phyloP scores from a whole-genome alignment of 768 basidiomycete genomes.

The Infundibulicybe gibba region DNA sequence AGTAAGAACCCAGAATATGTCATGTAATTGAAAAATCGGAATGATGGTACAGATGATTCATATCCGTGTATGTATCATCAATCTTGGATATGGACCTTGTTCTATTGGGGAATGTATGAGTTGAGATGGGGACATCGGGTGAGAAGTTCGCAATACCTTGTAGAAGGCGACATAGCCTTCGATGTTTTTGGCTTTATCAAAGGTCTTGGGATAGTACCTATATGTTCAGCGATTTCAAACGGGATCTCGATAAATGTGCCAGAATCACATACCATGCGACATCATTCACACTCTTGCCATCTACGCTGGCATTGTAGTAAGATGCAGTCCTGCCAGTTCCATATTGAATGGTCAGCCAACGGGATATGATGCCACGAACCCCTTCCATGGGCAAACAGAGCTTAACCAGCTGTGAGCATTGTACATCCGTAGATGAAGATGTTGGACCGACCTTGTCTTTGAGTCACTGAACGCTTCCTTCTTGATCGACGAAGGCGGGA shows the following conservation, averaged over 20 bases:
- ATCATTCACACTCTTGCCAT: constrained; percentile 47
- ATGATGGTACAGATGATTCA: no score
- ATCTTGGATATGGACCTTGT: no score
- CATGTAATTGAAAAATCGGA: no score
- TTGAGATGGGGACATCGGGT: no score
- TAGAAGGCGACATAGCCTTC: constrained; percentile 74
- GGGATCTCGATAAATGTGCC: not conserved
- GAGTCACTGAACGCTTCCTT: constrained; percentile 45
- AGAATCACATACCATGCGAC: constrained; percentile 55
- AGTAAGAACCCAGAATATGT: no score
- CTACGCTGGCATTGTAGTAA: constrained; percentile 59
- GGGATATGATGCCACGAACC: constrained; percentile 33
- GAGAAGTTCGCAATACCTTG: constrained; percentile 42
- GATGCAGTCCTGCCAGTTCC: constrained; percentile 45
- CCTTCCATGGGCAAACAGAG: constrained; percentile 68
- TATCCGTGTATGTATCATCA: no score
- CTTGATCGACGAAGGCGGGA: constrained; percentile 55
- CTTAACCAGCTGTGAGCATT: constrained; percentile 21
- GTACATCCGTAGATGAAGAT: no score
- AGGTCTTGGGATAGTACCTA: constrained; percentile 66
- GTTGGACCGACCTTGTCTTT: constrained; percentile 40
- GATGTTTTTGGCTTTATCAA: constrained; percentile 55
- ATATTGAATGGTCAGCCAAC: not conserved
- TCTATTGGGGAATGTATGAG: no score
- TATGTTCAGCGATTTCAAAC: not conserved